Conservation (phyloP, 371 early-diverging fungal genomes). For the Rhizopus delemar region DNA sequence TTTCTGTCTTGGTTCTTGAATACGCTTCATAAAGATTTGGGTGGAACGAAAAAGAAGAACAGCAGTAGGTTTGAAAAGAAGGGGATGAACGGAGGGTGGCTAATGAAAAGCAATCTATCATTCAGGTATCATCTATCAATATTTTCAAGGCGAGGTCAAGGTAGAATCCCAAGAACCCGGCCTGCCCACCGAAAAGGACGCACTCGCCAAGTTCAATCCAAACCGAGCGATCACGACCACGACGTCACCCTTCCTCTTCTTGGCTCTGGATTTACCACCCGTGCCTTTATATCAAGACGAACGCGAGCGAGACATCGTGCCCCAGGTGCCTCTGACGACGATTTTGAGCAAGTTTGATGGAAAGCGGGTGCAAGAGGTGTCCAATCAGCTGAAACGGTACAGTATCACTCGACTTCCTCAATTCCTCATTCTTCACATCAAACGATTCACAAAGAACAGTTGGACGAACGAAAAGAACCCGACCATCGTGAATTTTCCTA, state of each 20-base stretch:
- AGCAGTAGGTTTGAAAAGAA: constrained; percentile 56
- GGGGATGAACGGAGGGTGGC: neutral
- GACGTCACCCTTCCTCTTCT: constrained; percentile 76
- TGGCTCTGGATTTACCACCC: constrained; percentile 91
- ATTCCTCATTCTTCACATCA: constrained; percentile 90
- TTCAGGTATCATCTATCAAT: constrained; percentile 71
- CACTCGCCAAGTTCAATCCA: constrained; percentile 42
- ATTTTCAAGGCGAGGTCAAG: constrained; percentile 85
- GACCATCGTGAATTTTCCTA: constrained; percentile 96
- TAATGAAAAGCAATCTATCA: neutral
- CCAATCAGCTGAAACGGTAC: constrained; percentile 68
- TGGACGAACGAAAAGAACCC: constrained; percentile 91
- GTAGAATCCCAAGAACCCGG: constrained; percentile 68
- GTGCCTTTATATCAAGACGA: constrained; percentile 93
- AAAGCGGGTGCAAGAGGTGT: constrained; percentile 66
- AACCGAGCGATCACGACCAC: constrained; percentile 53
- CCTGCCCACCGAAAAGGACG: constrained; percentile 35
- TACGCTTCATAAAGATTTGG: constrained; percentile 82
- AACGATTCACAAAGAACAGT: constrained; percentile 90
- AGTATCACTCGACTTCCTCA: constrained; percentile 77
- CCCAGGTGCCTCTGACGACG: constrained; percentile 81
- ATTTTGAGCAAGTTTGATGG: constrained; percentile 91
- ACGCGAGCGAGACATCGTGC: constrained; percentile 85
- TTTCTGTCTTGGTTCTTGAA: constrained; percentile 95
- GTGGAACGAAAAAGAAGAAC: constrained; percentile 71